phyloP scores from a whole-genome alignment of 1,284 basidiomycete species.

The Jaminaea rosea region DNA sequence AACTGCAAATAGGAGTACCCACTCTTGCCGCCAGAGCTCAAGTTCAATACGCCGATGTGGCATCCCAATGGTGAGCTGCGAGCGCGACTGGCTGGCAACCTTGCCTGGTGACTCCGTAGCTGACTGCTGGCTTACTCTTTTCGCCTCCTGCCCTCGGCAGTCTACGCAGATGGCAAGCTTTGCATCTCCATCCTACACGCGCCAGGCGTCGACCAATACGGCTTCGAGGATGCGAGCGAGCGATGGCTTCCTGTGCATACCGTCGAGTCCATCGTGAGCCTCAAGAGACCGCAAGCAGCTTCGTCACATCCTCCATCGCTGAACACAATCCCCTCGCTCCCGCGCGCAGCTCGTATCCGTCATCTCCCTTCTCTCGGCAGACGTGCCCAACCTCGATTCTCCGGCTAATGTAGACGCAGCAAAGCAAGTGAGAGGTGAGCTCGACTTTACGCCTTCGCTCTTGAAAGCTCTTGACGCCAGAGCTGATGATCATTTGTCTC shows the following conservation, averaged over 20 bases:
- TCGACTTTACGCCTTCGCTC: not conserved
- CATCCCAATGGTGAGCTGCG: constrained; percentile 78
- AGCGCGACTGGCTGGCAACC: not conserved
- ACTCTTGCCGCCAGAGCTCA: constrained; percentile 86
- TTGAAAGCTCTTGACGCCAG: not conserved
- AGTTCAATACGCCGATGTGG: constrained; percentile 94
- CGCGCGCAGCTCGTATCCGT: constrained; percentile 74
- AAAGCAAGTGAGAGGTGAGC: constrained; percentile 37
- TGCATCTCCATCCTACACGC: constrained; percentile 98
- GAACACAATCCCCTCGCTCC: not conserved
- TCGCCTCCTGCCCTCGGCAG: constrained; percentile 50
- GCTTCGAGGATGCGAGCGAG: constrained; percentile 94
- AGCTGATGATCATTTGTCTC: not conserved
- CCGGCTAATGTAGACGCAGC: constrained; percentile 90
- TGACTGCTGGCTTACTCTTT: not conserved
- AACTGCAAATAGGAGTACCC: constrained; percentile 57
- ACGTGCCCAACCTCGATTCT: constrained; percentile 84
- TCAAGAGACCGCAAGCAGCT: not conserved
- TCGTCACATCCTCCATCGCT: not conserved
- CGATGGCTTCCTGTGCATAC: constrained; percentile 96
- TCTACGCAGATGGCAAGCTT: constrained; percentile 73
- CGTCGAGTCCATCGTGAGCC: constrained; percentile 84
- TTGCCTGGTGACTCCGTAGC: not conserved
- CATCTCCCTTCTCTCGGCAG: constrained; percentile 85
- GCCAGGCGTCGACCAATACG: constrained; percentile 93